Base-by-base conservation (phyloP, 768 basidiomycete genomes). In the Tubosaeta sp. region DNA sequence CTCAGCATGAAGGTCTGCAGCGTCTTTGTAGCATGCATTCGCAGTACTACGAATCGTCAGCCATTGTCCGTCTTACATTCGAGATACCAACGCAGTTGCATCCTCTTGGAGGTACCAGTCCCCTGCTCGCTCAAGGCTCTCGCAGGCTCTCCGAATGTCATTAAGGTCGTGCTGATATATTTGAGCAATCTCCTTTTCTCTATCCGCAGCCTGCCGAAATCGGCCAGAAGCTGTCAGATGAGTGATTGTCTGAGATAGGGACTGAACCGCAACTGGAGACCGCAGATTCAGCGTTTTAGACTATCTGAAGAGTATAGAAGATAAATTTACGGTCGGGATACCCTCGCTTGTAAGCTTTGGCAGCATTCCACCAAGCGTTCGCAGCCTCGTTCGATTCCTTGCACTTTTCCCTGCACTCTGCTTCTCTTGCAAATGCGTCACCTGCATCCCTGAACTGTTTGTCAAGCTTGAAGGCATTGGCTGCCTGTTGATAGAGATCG, bases 81-180 rank as follows among this genome's bases (percentile, higher is more conserved):
- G 32, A 47, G 25, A 51, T 25, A 75, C 91, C 68, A 74, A 97
- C 95, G 95, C 94, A 57, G 83, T 79, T 12, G 97, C 94, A 74
- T 98, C 97, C 71, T 99, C 97, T 62, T 93, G 88, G n/a, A 85
- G 78, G 74, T 99, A 98, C 92, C 95, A 95, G 38, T 99, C 94
- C 25, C 86, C 95, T 12, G 97, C 97, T 45, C 88, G 77, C 65
- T 86, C 87, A 61, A 85, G 93, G 71, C 91, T 92, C 53, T 97
- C 93, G 64, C 91, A 91, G 49, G 94, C 94, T 61, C 85, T 88
- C 13, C 81, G 80, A 31, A 95, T 73, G 69, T 97, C 89, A 60
- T 84, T 76, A 39, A 76, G 72, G 59, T 92, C 89, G 56, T 90
- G 85, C n/a, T 93, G 79, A 71, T 92, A 86, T 56, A 97, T 93